Evolutionary conservation across 768 basidiomycete genomes (phyloP), one percentile per base, ranked within the genome.

Genomic region (Agaricus subrufescens): DNA sequence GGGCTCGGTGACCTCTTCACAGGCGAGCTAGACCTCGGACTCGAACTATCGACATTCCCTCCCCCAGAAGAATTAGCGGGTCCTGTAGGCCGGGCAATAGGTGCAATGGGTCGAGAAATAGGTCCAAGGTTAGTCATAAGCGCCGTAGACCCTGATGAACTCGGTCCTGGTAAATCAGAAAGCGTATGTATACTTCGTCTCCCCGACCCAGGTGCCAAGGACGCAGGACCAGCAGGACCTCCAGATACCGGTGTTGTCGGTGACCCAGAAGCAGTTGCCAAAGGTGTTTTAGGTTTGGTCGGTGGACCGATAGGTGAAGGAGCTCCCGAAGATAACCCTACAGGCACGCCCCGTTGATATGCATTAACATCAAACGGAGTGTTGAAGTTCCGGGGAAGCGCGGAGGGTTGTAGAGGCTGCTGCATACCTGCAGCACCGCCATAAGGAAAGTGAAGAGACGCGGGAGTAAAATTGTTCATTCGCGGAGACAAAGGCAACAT

Each of bases 1-100:
- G 80, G 79, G 61, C 78, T 80, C 5, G 79, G 77, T 26, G 75
- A 76, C 11, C 78, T 69, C 34, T 72, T 73, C 46, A 67, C 69
- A 14, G 79, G 78, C 1, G 87, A 89, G 3, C 82, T 84, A 10
- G 85, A 84, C 2, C 82, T 82, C 0, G 86, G 84, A 7, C 79
- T 82, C 9, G 79, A 75, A 0, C 77, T 77, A 14, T 84, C 83
- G 4, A 77, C 78, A 19, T 67, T 68, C 23, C 60, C 57, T 38
- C 61, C 19, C 19, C 19, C 56, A 59, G 34, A 42, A 27, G 57
- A 19, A 43, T 27, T 59, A n/a, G 39, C 58, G 51, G 61, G 72
- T 67, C 4, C 56, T 25, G 75, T 76, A 1, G 87, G 87, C 3
- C 85, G 77, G 4, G 87, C 88, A 49, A 91, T 89, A 10, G 88